These are phyloP conservation scores for Diospyros kaki DNA, from an alignment of 148 eudicot species.

Conservation along the genomic window DNA sequence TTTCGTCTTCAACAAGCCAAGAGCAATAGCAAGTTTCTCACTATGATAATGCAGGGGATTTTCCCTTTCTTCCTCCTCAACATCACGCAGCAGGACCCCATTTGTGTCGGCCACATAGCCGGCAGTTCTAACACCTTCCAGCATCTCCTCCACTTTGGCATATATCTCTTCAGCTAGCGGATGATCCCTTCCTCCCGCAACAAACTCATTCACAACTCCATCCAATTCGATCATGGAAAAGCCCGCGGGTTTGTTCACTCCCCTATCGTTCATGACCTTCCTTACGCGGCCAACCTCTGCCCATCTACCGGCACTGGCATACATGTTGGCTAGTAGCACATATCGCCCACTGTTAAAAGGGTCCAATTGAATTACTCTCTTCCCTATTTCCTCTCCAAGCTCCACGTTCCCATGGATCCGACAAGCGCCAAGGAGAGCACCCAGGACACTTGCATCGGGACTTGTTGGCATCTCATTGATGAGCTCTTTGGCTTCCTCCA, in stretches of 20 bases:
- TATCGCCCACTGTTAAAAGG: conserved; percentile 70
- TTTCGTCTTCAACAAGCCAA: conserved; percentile 53
- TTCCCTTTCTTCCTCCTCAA: conserved; percentile 54
- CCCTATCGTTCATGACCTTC: conserved; percentile 58
- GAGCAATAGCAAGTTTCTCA: conserved; percentile 78
- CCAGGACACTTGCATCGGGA: conserved; percentile 60
- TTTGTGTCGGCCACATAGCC: conserved; percentile 51
- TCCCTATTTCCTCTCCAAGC: conserved; percentile 56
- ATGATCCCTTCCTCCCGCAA: conserved; percentile 60
- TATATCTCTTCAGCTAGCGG: conserved; percentile 51
- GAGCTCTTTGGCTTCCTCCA: conserved; percentile 52
- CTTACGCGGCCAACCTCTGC: conserved; percentile 58
- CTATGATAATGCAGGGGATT: conserved; percentile 54
- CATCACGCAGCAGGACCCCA: conserved; percentile 34
- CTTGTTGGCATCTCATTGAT: conserved; percentile 54
- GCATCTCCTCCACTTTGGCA: conserved; percentile 45
- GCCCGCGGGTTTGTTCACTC: conserved; percentile 60
- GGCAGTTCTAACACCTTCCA: conserved; percentile 33
- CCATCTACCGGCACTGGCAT: conserved; percentile 59
- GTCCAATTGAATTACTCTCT: conserved; percentile 48
- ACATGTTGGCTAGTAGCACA: conserved; percentile 56
- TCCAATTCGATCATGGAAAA: conserved; percentile 49
- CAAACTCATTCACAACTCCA: conserved; percentile 46
- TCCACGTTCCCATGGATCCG: conserved; percentile 53
- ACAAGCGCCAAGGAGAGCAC: conserved; percentile 74